Base-by-base conservation (phyloP, 2,329 filamentous ascomycete species). In the Microcyclospora pomicola region DNA sequence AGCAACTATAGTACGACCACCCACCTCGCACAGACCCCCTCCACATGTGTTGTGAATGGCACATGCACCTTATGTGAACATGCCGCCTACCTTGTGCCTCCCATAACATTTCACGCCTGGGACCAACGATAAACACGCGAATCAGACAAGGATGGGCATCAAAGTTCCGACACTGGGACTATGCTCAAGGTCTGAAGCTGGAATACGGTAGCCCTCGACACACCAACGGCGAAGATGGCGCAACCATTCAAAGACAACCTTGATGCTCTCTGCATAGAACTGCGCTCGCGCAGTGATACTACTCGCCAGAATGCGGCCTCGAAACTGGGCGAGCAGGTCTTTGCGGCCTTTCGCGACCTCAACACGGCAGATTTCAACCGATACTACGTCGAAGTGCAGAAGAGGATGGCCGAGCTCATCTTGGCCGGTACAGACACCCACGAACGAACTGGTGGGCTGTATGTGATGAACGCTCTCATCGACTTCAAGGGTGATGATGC, bases 401-500 rank as follows among this genome's bases (percentile, higher is more conserved):
- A 75, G 54, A 72, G 73, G 41, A 79, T 84, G 51, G 75, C 75
- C 39, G 67, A 72, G 47, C 71, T 96, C 47, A 85, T 93, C 44
- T 77, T 85, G 34, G 84, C 88, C 59, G 83, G 86, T 46, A 80
- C 75, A 63, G 87, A 94, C 59, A 80, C 84, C 5, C 77, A 80
- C 50, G 91, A 98, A 58, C 80, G 86, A 41, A 77, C 95, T 40
- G 91, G 87, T 44, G 92, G 91, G 37, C 81, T 98, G 44, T 80
- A 91, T 52, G 88, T 88, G 42, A 75, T 98, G 43, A 88, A 94
- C 59, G 80, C 81, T 40, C 75, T 98, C 38, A 88, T 96, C 60
- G 87, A 95, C 59, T 95, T 96, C 58, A 88, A 95, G 52, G 88
- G 87, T 42, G 84, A 95, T 50, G 92, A 98, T 63, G 77, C 83